These are phyloP conservation scores for Wickerhamomyces chambardii DNA, from an alignment of 805 yeast species.

Conservation along the genomic window DNA sequence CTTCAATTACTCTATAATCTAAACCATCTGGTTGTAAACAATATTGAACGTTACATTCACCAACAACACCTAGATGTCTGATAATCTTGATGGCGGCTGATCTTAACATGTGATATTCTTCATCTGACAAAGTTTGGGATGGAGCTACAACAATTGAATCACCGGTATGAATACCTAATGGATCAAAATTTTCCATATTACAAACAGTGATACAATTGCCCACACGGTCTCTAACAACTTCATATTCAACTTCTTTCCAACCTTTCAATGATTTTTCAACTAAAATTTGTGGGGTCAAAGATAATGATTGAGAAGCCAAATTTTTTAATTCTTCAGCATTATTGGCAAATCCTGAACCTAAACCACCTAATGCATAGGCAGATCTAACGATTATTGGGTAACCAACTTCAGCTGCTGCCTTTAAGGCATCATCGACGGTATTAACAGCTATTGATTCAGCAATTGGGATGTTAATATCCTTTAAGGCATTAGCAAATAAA, in stretches of 20 bases:
- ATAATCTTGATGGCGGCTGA: constrained; percentile 95
- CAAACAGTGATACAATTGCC: constrained; percentile 98
- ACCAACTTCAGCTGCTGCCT: constrained; percentile 83
- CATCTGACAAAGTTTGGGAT: constrained; percentile 93
- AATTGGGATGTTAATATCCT: constrained; percentile 91
- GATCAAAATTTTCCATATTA: constrained; percentile 99
- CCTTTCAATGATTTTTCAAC: constrained; percentile 97
- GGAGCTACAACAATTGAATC: constrained; percentile 99
- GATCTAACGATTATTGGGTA: constrained; percentile 97
- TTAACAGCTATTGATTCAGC: constrained; percentile 97
- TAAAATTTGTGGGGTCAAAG: constrained; percentile 88
- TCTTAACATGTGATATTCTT: constrained; percentile 96
- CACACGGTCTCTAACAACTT: constrained; percentile 93
- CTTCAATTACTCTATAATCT: constrained; percentile 95
- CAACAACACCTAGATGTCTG: constrained; percentile 97
- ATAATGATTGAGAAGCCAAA: constrained; percentile 81
- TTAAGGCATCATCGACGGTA: constrained; percentile 83
- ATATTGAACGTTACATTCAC: constrained; percentile 98
- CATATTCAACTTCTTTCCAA: constrained; percentile 98
- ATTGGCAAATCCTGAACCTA: constrained; percentile 95
- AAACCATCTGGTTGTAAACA: constrained; percentile 93
- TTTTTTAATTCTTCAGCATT: constrained; percentile 76
- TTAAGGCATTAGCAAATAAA: constrained; percentile 87
- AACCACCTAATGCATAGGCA: constrained; percentile 95
- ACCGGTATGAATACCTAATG: constrained; percentile 97